Evolutionary conservation across 2,329 filamentous ascomycete species (phyloP).

Genomic region (Trichophyton mentagrophytes): DNA sequence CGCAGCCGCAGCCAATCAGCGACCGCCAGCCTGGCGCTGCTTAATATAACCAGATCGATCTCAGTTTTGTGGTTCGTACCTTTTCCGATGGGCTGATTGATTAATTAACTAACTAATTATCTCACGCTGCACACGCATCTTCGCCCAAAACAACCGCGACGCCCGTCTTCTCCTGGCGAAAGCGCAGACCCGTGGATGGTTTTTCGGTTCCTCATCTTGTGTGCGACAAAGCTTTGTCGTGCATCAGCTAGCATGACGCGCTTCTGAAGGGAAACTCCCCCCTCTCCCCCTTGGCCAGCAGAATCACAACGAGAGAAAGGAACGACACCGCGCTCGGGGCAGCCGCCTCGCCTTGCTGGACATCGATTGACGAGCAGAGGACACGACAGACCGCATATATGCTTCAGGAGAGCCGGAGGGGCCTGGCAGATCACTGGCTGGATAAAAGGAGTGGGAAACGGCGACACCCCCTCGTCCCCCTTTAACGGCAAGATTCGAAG

Average conservation of each 20-base stretch:
- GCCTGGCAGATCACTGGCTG: background rate
- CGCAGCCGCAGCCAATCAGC: conserved; percentile 1
- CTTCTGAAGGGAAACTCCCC: background rate
- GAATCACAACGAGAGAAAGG: background rate
- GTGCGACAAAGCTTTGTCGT: background rate
- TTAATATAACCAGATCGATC: background rate
- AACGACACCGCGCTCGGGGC: background rate
- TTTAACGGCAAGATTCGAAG: background rate
- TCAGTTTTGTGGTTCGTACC: background rate
- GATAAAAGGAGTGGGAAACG: background rate
- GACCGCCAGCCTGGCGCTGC: background rate
- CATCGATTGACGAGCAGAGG: background rate
- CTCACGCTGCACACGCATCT: background rate
- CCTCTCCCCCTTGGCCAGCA: background rate
- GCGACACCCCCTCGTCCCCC: background rate
- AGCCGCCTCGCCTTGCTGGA: background rate
- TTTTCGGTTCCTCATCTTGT: background rate
- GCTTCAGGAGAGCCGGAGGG: background rate
- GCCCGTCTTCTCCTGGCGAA: background rate
- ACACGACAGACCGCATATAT: background rate
- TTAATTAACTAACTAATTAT: background rate
- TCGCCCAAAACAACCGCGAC: background rate
- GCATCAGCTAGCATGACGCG: background rate
- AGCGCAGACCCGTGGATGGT: background rate
- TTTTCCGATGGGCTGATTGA: too few species aligned